Percentiles rank a stretch among this genome's conserved stretches.
phyloP scores from a whole-genome alignment of 2,329 filamentous ascomycete genomes.

The Arachnopeziza araneosa region DNA sequence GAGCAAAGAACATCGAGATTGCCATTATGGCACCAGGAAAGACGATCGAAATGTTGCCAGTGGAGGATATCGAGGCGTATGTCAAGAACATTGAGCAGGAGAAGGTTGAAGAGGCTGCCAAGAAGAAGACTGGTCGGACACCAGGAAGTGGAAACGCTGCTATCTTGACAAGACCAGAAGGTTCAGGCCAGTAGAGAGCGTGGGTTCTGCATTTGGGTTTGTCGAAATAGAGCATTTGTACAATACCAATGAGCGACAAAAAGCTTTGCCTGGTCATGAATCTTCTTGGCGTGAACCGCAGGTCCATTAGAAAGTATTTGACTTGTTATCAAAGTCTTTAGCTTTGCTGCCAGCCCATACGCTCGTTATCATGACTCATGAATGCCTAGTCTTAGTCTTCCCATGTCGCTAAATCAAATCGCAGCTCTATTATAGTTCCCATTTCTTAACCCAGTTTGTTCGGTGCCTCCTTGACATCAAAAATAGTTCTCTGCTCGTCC shows the following conservation, averaged over 20 bases:
- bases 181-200: constrained; percentile 23
- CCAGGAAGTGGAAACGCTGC: constrained; percentile 65
- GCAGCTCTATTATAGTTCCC: neutral
- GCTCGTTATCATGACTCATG: neutral
- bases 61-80: constrained; percentile 93
- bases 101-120: constrained; percentile 97
- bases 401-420: constrained; percentile 29
- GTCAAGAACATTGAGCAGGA: constrained; percentile 99
- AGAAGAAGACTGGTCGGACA: constrained; percentile 82
- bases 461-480: constrained; percentile 69
- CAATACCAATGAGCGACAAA: constrained; percentile 31
- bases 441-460: constrained; percentile 64
- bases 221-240: constrained; percentile 29
- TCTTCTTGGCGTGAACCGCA: neutral
- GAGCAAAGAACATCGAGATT: constrained; percentile 99
- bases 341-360: neutral
- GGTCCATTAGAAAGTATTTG: too few relatives aligned
- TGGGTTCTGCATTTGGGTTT: constrained; percentile 15
- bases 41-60: constrained; percentile 84
- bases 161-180: constrained; percentile 62
- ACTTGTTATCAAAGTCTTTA: too few relatives aligned
- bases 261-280: neutral
- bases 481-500: constrained; percentile 59
- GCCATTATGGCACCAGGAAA: constrained; percentile 95
- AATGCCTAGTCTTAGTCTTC: neutral